Conservation (phyloP, 1,284 basidiomycete species). For the Trametes pubescens region DNA sequence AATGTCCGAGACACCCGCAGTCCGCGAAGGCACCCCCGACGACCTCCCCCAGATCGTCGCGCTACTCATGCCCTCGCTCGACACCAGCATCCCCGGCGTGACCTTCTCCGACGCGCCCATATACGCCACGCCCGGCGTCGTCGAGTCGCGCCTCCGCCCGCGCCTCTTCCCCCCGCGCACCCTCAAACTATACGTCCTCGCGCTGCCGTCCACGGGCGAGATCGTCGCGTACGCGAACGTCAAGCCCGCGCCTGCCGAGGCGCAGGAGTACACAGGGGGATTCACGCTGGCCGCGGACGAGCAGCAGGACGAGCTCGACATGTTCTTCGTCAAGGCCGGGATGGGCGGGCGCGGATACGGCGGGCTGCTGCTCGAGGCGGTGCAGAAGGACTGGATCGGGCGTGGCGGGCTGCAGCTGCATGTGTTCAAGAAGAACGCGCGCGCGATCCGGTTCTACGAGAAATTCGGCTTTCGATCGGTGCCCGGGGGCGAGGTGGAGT, state of each 20-base stretch:
- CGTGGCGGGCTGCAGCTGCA: constrained; percentile 17
- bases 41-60: constrained; percentile 25
- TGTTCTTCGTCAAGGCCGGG: constrained; percentile 28
- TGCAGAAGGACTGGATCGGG: constrained; percentile 24
- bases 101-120: constrained; percentile 23
- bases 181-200: constrained; percentile 25
- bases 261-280: neutral
- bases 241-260: constrained; percentile 6
- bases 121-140: constrained; percentile 14
- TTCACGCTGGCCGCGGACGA: neutral
- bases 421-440: constrained; percentile 29
- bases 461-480: constrained; percentile 21
- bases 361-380: constrained; percentile 23
- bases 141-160: constrained; percentile 5
- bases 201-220: constrained; percentile 20
- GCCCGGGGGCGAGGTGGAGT: constrained; percentile 10
- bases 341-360: constrained; percentile 27
- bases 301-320: constrained; percentile 27
- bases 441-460: constrained; percentile 28
- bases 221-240: constrained; percentile 26
- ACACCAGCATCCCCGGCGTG: constrained; percentile 23
- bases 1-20: constrained; percentile 15
- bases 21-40: constrained; percentile 21
- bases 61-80: constrained; percentile 29
- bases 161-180: constrained; percentile 29